phyloP scores from a whole-genome alignment of 805 yeast genomes.

The Metschnikowia colocasiae region DNA sequence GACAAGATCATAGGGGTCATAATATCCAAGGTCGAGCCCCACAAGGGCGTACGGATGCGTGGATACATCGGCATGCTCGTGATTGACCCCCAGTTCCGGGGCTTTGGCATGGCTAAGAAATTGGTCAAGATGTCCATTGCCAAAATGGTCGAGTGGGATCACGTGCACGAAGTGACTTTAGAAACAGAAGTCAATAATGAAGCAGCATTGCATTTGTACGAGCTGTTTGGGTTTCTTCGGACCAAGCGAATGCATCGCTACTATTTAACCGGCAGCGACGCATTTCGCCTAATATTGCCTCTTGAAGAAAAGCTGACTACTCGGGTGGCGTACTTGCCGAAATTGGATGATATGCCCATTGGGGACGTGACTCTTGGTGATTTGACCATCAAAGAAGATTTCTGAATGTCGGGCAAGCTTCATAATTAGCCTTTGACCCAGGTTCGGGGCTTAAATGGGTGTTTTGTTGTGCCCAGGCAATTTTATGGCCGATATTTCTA shows the following conservation, averaged over 20 bases:
- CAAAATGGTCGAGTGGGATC: constrained; percentile 54
- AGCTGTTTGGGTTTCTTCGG: constrained; percentile 70
- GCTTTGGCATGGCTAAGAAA: constrained; percentile 75
- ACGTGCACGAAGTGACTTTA: constrained; percentile 86
- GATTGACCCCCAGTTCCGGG: constrained; percentile 66
- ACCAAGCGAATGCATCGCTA: constrained; percentile 78
- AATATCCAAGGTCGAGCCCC: constrained; percentile 76
- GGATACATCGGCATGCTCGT: constrained; percentile 98
- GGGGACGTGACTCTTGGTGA: neutral
- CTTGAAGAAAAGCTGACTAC: constrained; percentile 48
- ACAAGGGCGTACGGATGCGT: constrained; percentile 65
- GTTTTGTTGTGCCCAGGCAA: no score
- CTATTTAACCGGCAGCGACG: constrained; percentile 90
- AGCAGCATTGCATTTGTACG: constrained; percentile 68
- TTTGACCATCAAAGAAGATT: neutral
- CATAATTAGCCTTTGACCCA: no score
- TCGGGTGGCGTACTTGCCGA: constrained; percentile 52
- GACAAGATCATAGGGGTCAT: constrained; percentile 69
- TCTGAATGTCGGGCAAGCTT: neutral
- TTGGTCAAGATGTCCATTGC: constrained; percentile 62
- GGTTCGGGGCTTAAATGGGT: no score
- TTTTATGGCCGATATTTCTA: no score
- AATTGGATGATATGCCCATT: neutral
- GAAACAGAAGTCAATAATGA: constrained; percentile 86
- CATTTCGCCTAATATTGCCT: constrained; percentile 82